These are phyloP conservation scores for Camelina sativa DNA, from an alignment of 345 rosid genomes.

Conservation along the genomic window DNA sequence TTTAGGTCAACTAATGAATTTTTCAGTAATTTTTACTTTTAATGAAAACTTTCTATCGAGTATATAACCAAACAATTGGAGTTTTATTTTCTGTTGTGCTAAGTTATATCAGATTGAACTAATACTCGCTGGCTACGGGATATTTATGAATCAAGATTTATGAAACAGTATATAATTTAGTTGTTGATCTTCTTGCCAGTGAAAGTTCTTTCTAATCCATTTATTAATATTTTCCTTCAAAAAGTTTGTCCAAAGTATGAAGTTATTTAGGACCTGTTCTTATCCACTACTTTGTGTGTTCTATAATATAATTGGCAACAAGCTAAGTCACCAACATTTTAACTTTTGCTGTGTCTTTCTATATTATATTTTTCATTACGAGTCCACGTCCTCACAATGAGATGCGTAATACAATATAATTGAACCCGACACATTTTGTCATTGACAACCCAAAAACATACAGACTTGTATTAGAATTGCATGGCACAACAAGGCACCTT, in stretches of 20 bases:
- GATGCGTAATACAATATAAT: constrained; percentile 17
- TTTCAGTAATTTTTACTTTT: too few species aligned
- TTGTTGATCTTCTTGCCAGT: constrained; percentile 25
- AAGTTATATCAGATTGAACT: background rate
- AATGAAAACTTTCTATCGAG: too few species aligned
- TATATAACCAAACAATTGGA: too few species aligned
- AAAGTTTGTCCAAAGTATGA: constrained; percentile 12
- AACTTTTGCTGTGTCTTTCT: constrained; percentile 21
- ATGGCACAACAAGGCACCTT: background rate
- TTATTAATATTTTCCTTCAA: background rate
- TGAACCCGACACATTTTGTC: constrained; percentile 34
- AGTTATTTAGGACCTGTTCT: constrained; percentile 30
- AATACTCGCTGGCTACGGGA: background rate
- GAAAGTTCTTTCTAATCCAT: constrained; percentile 10
- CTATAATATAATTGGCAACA: constrained; percentile 31
- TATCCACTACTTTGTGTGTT: constrained; percentile 34
- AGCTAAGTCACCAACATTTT: constrained; percentile 30
- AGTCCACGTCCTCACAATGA: constrained; percentile 31
- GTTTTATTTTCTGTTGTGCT: background rate
- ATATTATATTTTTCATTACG: constrained; percentile 19
- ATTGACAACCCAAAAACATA: constrained; percentile 34
- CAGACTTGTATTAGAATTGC: constrained; percentile 4
- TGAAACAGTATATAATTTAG: background rate
- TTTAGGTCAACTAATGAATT: too few species aligned
- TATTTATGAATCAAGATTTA: background rate